Percentiles rank a stretch among this genome's conserved stretches.
phyloP scores from a whole-genome alignment of 495 filamentous ascomycete genomes.

The Podospora pseudocomata region DNA sequence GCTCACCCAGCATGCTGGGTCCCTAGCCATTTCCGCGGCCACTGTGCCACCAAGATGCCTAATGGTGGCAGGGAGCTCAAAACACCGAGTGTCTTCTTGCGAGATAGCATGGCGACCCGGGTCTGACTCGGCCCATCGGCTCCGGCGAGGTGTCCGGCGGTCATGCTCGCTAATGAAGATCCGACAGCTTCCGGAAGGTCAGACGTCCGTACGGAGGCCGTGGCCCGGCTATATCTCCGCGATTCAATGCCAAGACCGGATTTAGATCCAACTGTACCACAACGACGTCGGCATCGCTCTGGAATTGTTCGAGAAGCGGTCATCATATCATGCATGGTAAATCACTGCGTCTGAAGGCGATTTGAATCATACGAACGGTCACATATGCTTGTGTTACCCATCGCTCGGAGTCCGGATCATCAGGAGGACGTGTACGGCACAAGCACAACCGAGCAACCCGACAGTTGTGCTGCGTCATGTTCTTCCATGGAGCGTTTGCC shows the following conservation, averaged over 20 bases:
- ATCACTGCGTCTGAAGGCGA: too few species aligned
- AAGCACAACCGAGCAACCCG: neutral
- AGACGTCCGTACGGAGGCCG: neutral
- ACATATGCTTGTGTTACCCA: neutral
- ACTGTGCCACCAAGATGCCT: neutral
- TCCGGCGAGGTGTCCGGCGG: neutral
- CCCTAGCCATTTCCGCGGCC: neutral
- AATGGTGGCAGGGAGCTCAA: neutral
- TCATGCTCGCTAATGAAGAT: neutral
- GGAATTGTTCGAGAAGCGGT: neutral
- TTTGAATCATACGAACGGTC: too few species aligned
- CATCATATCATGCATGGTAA: neutral
- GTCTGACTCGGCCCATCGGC: neutral
- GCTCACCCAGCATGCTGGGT: neutral
- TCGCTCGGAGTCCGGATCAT: neutral
- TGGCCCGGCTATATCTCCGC: neutral
- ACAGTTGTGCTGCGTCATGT: neutral
- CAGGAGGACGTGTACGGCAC: slow-evolving; percentile 2
- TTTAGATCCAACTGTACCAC: neutral
- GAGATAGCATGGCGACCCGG: neutral
- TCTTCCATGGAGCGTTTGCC: neutral
- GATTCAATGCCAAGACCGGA: neutral
- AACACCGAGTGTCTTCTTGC: neutral
- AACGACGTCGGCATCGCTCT: neutral
- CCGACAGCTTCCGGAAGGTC: neutral